Conservation (phyloP, 495 filamentous ascomycete species). For the Pyrenula aspistea region DNA sequence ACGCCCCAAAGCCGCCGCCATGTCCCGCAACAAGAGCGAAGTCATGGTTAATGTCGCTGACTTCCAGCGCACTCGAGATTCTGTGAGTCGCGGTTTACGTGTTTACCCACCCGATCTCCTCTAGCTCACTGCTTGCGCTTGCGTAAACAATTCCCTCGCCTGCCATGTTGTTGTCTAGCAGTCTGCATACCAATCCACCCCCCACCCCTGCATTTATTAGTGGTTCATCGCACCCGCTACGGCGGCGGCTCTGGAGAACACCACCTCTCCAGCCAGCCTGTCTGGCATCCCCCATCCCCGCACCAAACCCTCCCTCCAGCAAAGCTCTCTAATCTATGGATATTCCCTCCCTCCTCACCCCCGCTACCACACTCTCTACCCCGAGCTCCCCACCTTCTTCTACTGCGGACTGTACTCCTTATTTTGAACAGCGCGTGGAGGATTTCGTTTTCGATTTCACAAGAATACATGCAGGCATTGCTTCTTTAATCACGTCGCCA, state of each 20-base stretch:
- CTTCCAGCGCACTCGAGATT: slow-evolving; percentile 51
- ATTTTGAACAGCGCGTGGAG: background rate
- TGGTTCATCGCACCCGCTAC: background rate
- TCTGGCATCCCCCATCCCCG: background rate
- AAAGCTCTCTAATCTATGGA: background rate
- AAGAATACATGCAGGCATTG: slow-evolving; percentile 1
- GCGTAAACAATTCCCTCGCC: slow-evolving; percentile 4
- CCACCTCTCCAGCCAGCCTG: background rate
- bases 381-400: background rate
- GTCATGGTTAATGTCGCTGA: slow-evolving; percentile 41
- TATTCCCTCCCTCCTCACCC: background rate
- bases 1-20: background rate
- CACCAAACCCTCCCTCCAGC: background rate
- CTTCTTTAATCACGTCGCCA: slow-evolving; percentile 13
- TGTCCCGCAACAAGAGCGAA: background rate
- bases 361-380: background rate
- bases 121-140: background rate
- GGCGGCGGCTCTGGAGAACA: background rate
- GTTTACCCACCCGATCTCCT: background rate
- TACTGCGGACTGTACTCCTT: background rate
- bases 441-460: slow-evolving; percentile 2
- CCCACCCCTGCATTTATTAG: background rate
- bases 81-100: slow-evolving; percentile 34
- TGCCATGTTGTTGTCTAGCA: background rate
- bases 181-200: background rate